Evolutionary conservation across 352 stramenopile species (phyloP).

Genomic region (Globisporangium paroecandrum): DNA sequence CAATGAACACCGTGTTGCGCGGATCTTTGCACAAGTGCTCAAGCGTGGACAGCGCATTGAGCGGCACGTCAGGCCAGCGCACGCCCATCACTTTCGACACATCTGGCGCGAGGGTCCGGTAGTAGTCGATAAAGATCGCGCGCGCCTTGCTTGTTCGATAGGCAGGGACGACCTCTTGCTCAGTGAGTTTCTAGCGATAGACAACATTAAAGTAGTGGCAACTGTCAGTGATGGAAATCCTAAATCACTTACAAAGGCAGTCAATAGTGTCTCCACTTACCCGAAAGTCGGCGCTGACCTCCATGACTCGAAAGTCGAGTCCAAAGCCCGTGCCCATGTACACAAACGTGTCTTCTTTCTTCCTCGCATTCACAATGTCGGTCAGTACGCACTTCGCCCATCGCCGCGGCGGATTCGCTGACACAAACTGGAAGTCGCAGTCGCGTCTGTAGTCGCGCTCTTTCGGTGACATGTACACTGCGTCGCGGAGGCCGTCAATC

Average conservation of each 20-base stretch:
- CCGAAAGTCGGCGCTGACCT: slow-evolving; percentile 92
- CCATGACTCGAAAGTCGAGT: slow-evolving; percentile 94
- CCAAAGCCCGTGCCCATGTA: slow-evolving; percentile 94
- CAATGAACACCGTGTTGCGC: slow-evolving; percentile 97
- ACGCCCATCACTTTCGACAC: slow-evolving; percentile 74
- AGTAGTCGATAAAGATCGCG: slow-evolving; percentile 98
- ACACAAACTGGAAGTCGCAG: slow-evolving; percentile 78
- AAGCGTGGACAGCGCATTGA: slow-evolving; percentile 75
- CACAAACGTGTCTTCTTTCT: slow-evolving; percentile 75
- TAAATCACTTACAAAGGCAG: neutral
- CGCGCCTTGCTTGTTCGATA: slow-evolving; percentile 74
- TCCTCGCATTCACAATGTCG: slow-evolving; percentile 74
- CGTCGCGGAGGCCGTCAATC: slow-evolving; percentile 63
- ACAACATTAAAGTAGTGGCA: neutral
- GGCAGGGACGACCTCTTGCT: slow-evolving; percentile 51
- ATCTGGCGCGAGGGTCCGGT: slow-evolving; percentile 95
- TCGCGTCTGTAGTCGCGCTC: slow-evolving; percentile 70
- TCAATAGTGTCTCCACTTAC: slow-evolving; percentile 39
- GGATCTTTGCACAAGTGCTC: slow-evolving; percentile 92
- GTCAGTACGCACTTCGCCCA: slow-evolving; percentile 74
- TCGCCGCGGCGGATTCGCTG: slow-evolving; percentile 55
- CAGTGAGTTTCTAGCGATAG: slow-evolving; percentile 56
- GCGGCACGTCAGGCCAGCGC: slow-evolving; percentile 72
- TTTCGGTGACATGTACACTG: slow-evolving; percentile 68
- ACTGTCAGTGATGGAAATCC: neutral